Conservation (phyloP, 2,329 filamentous ascomycete species). For the Helotiales sp. region DNA sequence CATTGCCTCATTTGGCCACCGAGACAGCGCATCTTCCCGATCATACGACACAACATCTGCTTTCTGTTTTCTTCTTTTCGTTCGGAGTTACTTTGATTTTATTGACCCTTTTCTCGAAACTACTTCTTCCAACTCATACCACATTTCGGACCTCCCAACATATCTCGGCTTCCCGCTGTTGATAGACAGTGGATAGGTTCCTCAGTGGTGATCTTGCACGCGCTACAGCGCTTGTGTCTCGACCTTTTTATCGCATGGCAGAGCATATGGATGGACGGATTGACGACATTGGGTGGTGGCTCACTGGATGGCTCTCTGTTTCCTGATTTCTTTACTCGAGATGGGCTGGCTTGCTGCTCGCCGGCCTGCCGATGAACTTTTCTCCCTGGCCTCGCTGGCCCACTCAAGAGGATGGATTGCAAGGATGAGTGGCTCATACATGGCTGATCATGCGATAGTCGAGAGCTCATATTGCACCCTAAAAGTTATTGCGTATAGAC, state of each 20-base stretch:
- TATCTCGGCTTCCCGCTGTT: neutral
- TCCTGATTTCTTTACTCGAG: neutral
- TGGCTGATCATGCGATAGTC: neutral
- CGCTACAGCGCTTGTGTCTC: neutral
- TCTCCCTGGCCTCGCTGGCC: neutral
- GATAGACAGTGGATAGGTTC: neutral
- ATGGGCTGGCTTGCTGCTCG: neutral
- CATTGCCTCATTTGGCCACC: neutral
- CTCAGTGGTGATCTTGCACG: neutral
- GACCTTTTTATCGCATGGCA: neutral
- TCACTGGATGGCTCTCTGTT: neutral
- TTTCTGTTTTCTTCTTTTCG: neutral
- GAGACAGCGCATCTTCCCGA: neutral
- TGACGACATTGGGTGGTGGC: neutral
- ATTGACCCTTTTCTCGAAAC: neutral
- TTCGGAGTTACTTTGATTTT: constrained; percentile 1
- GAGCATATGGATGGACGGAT: neutral
- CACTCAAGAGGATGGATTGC: constrained; percentile 7
- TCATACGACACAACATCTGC: neutral
- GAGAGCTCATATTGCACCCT: neutral
- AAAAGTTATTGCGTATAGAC: constrained; percentile 7
- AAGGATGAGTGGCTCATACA: neutral
- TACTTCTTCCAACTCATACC: neutral
- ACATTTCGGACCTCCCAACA: neutral
- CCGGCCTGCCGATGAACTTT: neutral